Evolutionary conservation across 192 early-diverging fungal genomes (phyloP).

Genomic region (Helicostylum pulchrum): DNA sequence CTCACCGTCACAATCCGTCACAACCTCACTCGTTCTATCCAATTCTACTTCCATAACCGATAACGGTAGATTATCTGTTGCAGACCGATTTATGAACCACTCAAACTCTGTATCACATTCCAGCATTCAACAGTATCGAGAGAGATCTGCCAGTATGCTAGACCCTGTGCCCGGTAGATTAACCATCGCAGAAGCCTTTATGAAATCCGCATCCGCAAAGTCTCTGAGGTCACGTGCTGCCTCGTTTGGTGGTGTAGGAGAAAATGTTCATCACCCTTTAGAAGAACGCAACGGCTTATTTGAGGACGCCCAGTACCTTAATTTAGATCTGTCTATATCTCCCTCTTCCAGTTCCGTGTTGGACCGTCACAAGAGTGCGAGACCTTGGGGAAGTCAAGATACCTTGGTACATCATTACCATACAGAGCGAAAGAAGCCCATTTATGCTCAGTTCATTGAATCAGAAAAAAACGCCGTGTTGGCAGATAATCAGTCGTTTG

Average conservation of each 20-base stretch:
- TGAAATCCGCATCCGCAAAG: slow-evolving; percentile 6
- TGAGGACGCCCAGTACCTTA: slow-evolving; percentile 13
- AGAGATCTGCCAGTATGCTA: background rate
- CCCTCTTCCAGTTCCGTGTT: slow-evolving; percentile 11
- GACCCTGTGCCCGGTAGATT: slow-evolving; percentile 3
- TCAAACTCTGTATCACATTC: background rate
- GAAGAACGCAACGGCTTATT: slow-evolving; percentile 8
- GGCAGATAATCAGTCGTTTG: slow-evolving; percentile 3
- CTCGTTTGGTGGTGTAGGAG: slow-evolving; percentile 7
- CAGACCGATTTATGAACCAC: slow-evolving; percentile 22
- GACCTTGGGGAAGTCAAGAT: slow-evolving; percentile 29
- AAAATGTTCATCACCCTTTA: slow-evolving; percentile 8
- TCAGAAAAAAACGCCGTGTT: slow-evolving; percentile 7
- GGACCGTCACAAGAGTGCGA: background rate
- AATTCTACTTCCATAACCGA: background rate
- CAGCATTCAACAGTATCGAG: background rate
- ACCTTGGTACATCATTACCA: slow-evolving; percentile 20
- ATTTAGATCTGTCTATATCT: slow-evolving; percentile 14
- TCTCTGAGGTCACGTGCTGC: background rate
- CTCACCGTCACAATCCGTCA: background rate
- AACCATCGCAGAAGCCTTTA: slow-evolving; percentile 17
- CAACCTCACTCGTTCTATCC: background rate
- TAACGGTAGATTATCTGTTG: slow-evolving; percentile 17
- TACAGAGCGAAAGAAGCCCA: slow-evolving; percentile 9
- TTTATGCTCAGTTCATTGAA: slow-evolving; percentile 19